These are phyloP conservation scores for Micractinium conductrix DNA, from an alignment of 139 green algal species.

Conservation along the genomic window DNA sequence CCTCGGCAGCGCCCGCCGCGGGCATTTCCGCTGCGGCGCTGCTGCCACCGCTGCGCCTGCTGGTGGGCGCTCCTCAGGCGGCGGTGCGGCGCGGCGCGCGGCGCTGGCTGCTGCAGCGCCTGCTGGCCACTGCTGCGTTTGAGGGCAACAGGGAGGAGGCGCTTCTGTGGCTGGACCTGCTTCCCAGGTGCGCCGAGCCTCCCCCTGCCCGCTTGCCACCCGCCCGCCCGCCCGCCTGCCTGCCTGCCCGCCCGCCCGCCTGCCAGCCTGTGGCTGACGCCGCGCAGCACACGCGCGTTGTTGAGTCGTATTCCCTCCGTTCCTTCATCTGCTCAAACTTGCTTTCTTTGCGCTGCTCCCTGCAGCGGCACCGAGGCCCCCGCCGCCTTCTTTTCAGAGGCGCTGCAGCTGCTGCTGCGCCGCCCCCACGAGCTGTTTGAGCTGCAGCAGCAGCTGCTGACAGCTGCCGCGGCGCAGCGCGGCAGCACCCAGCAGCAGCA, in stretches of 20 bases:
- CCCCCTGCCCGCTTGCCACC: too few species aligned
- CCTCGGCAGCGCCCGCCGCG: neutral
- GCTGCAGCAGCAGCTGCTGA: constrained; percentile 41
- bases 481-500: neutral
- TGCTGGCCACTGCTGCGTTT: constrained; percentile 38
- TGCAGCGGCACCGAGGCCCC: constrained; percentile 17
- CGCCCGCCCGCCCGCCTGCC: too few species aligned
- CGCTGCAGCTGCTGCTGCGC: constrained; percentile 39
- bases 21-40: neutral
- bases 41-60: constrained; percentile 31
- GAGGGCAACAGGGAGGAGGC: constrained; percentile 39
- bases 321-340: too few species aligned
- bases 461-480: neutral
- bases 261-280: too few species aligned
- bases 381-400: constrained; percentile 50
- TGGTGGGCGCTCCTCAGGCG: constrained; percentile 21
- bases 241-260: too few species aligned
- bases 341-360: neutral
- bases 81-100: constrained; percentile 28
- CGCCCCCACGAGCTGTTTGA: constrained; percentile 51
- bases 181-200: constrained; percentile 5
- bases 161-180: constrained; percentile 52
- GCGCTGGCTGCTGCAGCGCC: neutral
- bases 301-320: too few species aligned
- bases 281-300: too few species aligned